Evolutionary conservation across 2,329 filamentous ascomycete genomes (phyloP).

Genomic region (Verruconis gallopava): DNA sequence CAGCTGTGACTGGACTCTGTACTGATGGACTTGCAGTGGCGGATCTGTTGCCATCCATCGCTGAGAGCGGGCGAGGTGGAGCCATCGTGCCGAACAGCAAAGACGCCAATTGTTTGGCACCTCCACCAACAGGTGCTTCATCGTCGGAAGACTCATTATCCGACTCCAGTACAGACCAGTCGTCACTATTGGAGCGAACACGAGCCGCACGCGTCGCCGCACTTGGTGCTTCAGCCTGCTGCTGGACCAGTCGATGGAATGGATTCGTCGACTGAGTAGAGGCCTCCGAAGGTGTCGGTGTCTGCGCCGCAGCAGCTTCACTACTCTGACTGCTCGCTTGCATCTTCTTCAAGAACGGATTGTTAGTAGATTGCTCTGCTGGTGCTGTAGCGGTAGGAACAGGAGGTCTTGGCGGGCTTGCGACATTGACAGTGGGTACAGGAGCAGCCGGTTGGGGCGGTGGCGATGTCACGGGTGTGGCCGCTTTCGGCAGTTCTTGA

Average conservation of each 20-base stretch:
- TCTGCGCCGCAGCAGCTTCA: conserved; percentile 32
- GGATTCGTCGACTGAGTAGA: conserved; percentile 75
- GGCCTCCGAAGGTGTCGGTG: conserved; percentile 26
- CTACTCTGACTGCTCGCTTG: conserved; percentile 38
- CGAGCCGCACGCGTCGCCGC: conserved; percentile 37
- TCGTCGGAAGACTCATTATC: conserved; percentile 57
- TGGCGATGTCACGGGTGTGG: conserved; percentile 36
- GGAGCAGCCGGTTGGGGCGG: conserved; percentile 27
- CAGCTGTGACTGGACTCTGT: conserved; percentile 29
- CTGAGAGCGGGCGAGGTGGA: conserved; percentile 76
- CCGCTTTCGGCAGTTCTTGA: conserved; percentile 35
- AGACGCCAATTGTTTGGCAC: conserved; percentile 82
- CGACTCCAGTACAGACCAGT: conserved; percentile 72
- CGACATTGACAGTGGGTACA: conserved; percentile 34
- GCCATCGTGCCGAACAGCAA: conserved; percentile 97
- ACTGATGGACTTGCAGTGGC: conserved; percentile 29
- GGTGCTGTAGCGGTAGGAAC: conserved; percentile 38
- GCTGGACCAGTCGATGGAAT: conserved; percentile 74
- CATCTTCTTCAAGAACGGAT: conserved; percentile 89
- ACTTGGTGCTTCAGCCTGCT: conserved; percentile 34
- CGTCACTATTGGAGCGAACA: conserved; percentile 47
- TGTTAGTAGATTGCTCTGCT: conserved; percentile 59
- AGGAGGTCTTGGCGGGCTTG: conserved; percentile 33
- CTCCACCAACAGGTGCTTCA: conserved; percentile 66
- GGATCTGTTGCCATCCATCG: conserved; percentile 56